A percentile compares a stretch with the other conserved stretches of the same genome.
Evolutionary conservation across 805 yeast genomes (phyloP).

Genomic region (Myxozyma kluyveri): DNA sequence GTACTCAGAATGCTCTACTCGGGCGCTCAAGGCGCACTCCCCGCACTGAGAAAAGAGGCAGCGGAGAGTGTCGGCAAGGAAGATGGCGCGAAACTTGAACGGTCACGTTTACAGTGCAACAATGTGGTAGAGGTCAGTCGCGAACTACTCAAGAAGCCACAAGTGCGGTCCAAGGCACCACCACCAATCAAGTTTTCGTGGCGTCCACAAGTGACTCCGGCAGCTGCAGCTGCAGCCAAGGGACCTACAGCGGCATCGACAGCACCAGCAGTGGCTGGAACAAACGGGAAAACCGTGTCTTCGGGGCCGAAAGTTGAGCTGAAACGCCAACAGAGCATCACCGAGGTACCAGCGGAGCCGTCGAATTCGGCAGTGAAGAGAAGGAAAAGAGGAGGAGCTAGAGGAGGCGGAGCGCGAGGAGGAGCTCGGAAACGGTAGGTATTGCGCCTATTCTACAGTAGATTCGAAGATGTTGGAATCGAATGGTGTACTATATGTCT

Average conservation of each 20-base stretch:
- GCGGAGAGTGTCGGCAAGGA: neutral
- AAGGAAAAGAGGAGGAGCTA: neutral
- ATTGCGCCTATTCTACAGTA: neutral
- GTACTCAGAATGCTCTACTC: slow-evolving; percentile 11
- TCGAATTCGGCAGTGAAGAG: too few relatives aligned
- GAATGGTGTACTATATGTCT: too few relatives aligned
- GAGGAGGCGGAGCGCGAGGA: neutral
- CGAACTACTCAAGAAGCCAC: slow-evolving; percentile 21
- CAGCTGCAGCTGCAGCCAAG: neutral
- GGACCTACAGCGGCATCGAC: neutral
- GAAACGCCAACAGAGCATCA: neutral
- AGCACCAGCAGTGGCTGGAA: neutral
- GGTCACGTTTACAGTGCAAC: slow-evolving; percentile 15
- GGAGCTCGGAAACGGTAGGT: neutral
- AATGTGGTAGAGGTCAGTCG: slow-evolving; percentile 16
- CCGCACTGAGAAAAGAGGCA: slow-evolving; percentile 4
- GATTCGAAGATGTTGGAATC: neutral
- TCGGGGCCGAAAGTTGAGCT: neutral
- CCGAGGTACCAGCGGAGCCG: neutral
- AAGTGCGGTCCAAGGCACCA: slow-evolving; percentile 14
- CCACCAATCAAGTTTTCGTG: slow-evolving; percentile 27
- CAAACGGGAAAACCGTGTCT: neutral
- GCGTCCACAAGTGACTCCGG: slow-evolving; percentile 14
- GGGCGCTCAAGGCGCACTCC: slow-evolving; percentile 17
- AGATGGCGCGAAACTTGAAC: slow-evolving; percentile 1